Percentiles rank a stretch among this genome's conserved stretches.
phyloP scores from a whole-genome alignment of 1,284 basidiomycete species.

The Ustilago cynodontis region DNA sequence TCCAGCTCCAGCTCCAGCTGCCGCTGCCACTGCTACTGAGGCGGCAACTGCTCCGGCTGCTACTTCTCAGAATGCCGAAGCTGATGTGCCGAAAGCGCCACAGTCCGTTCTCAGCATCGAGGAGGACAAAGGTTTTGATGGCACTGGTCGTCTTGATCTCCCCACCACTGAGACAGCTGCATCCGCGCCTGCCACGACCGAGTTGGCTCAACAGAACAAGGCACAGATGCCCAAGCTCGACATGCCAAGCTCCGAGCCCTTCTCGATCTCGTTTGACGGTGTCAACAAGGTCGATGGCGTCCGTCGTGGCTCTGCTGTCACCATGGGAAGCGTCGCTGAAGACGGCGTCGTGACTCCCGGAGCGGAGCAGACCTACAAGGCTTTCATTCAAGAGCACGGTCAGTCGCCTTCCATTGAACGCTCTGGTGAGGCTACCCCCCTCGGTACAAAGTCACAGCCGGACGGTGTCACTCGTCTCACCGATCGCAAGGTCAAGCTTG shows the following conservation, averaged over 20 bases:
- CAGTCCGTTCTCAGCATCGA: constrained; percentile 55
- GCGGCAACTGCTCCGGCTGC: constrained; percentile 1
- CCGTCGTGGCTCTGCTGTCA: constrained; percentile 33
- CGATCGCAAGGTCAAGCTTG: constrained; percentile 50
- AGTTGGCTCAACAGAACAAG: constrained; percentile 21
- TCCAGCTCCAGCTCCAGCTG: background rate
- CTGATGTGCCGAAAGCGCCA: constrained; percentile 13
- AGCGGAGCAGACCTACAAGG: constrained; percentile 52
- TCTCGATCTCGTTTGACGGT: constrained; percentile 52
- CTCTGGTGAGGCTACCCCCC: constrained; percentile 24
- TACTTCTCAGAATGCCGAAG: background rate
- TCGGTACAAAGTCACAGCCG: constrained; percentile 27
- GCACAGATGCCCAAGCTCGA: constrained; percentile 58
- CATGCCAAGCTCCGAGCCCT: constrained; percentile 64
- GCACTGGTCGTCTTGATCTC: constrained; percentile 61
- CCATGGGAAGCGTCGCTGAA: constrained; percentile 12
- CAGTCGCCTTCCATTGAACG: constrained; percentile 31
- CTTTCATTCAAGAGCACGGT: constrained; percentile 38
- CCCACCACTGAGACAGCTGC: constrained; percentile 7
- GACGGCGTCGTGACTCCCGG: constrained; percentile 55
- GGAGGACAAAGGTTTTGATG: constrained; percentile 62
- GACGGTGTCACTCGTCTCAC: constrained; percentile 42
- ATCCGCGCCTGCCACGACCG: background rate
- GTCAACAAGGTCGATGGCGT: constrained; percentile 11
- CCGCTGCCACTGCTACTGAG: background rate